Evolutionary conservation across 2,329 filamentous ascomycete genomes (phyloP), one percentile per base, ranked within the genome.

Genomic region (Cordyceps tenuipes): DNA sequence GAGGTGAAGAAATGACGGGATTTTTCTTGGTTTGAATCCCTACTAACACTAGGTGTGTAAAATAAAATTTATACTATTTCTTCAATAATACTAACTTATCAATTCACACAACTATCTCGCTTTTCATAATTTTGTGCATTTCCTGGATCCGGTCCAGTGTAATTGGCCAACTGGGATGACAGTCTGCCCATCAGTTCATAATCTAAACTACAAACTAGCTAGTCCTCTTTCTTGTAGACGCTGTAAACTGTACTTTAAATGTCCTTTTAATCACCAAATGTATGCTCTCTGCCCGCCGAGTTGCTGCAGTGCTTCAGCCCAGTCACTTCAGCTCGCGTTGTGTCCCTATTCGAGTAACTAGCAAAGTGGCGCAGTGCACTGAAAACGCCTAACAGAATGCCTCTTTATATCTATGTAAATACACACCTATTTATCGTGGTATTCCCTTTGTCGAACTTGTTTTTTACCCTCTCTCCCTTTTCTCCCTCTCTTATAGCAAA

Each of bases 251-350:
- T 10, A 4, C 34, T 9, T 36, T 36, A 12, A 29, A 29, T 36
- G 10, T 13, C 34, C 12, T 3, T 36, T 10, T 36, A 1, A 36
- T 10, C 10, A 13, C 34, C 34, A 36, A 36, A 9, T 36, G 34
- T 13, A 36, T 12, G 39, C 31, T 9, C 17, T 46, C 26, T n/a
- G 19, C 19, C 5, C 17, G 44, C 9, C 15, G 13, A 43, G 15
- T 43, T 43, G 39, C 15, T n/a, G 17, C 21, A 23, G n/a, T 19
- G 19, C 29, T n/a, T 12, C 13, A 34, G 55, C 36, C 17, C 23
- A 58, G 43, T 10, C 23, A 58, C 29, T 36, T 48, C 15, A 50
- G 56, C 56, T 58, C 56, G 36, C 56, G 56, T 51, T 51, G 34
- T 58, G 34, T 34, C 56, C 56, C 44, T 47, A 43, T 51, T 44